A percentile compares a stretch with the other conserved stretches of the same genome.
phyloP scores from a whole-genome alignment of 176 grass and related monocot species.

The Elaeis guineensis region DNA sequence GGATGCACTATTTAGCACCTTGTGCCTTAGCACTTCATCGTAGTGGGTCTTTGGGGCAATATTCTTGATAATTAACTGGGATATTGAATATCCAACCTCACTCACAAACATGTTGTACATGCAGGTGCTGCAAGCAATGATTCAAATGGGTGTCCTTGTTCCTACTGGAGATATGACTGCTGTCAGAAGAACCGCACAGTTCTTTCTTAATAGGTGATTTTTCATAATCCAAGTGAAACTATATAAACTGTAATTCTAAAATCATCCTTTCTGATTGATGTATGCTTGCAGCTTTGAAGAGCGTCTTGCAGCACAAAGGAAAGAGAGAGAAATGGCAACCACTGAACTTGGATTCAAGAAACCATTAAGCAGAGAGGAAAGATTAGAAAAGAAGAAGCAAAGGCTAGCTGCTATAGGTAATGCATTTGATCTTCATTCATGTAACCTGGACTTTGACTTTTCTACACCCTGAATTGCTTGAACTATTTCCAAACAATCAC shows the following conservation, averaged over 20 bases:
- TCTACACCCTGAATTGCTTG: no score
- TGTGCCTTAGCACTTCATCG: no score
- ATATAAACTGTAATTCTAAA: neutral
- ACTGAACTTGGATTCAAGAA: slow-evolving; percentile 82
- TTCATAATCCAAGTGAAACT: neutral
- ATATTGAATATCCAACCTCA: neutral
- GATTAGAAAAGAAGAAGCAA: slow-evolving; percentile 91
- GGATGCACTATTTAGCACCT: no score
- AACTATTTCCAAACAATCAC: no score
- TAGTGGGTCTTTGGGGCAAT: no score
- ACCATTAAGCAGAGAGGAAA: slow-evolving; percentile 71
- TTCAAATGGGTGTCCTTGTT: slow-evolving; percentile 99
- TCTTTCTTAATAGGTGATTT: slow-evolving; percentile 79
- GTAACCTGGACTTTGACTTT: no score
- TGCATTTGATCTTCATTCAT: slow-evolving; percentile 7
- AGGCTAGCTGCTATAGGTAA: slow-evolving; percentile 94
- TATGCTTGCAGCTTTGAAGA: slow-evolving; percentile 77
- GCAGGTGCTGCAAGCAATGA: slow-evolving; percentile 85
- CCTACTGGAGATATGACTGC: slow-evolving; percentile 98
- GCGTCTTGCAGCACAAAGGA: slow-evolving; percentile 68
- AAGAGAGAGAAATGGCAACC: slow-evolving; percentile 68
- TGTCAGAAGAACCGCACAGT: slow-evolving; percentile 95
- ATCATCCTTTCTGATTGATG: slow-evolving; percentile 3
- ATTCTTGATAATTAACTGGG: no score
- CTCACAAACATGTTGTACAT: neutral